Conservation (phyloP, 768 basidiomycete genomes). For the Trametes elegans region DNA sequence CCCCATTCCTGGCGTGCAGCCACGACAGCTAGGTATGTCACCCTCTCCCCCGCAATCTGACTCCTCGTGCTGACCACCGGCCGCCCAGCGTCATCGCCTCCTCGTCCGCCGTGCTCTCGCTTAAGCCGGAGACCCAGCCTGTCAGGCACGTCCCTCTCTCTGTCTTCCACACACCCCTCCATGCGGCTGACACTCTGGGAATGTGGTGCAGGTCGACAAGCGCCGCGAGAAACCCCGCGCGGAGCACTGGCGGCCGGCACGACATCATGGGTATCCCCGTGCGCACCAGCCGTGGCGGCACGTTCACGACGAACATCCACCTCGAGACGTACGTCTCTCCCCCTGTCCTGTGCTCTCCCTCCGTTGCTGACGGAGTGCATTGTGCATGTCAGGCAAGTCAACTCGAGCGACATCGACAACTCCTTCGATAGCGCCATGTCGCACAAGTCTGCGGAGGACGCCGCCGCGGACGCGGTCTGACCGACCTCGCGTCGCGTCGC, state of each 20-base stretch:
- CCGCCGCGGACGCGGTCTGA: neutral
- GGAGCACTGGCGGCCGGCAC: neutral
- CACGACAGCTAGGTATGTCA: constrained; percentile 3
- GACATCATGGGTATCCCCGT: neutral
- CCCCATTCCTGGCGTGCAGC: neutral
- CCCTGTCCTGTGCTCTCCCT: neutral
- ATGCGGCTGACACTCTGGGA: neutral
- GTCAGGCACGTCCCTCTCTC: neutral
- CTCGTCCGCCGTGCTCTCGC: constrained; percentile 11
- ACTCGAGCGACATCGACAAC: neutral
- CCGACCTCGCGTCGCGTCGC: neutral
- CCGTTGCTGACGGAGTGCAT: neutral
- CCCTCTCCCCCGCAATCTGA: neutral
- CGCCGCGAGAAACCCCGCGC: neutral
- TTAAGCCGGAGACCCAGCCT: neutral
- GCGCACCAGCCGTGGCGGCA: neutral
- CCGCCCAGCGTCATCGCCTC: constrained; percentile 12
- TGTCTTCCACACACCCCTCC: neutral
- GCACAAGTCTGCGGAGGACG: neutral
- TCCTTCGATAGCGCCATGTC: neutral
- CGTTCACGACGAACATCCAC: constrained; percentile 7
- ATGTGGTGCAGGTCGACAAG: neutral
- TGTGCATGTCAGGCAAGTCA: neutral
- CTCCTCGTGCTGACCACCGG: neutral
- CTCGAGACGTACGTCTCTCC: neutral